A percentile compares a stretch with the other conserved stretches of the same genome.
Conservation (phyloP, 192 early-diverging fungal genomes). For the Coemansia sp. region DNA sequence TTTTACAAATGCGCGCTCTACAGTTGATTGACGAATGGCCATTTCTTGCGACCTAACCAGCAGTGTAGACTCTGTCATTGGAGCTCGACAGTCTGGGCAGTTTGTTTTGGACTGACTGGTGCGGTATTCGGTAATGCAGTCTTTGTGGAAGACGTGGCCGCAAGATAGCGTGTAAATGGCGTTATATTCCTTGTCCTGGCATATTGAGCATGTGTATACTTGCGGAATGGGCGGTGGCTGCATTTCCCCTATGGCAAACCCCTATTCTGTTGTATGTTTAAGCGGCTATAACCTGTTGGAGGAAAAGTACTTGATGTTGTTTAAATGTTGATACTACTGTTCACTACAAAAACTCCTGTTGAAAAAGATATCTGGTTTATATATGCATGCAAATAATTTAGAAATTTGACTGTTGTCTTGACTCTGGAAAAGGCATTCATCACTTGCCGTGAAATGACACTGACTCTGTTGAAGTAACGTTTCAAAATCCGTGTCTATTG, state of each 20-base stretch:
- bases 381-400: neutral
- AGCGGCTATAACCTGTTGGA: too few species aligned
- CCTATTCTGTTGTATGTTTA: too few species aligned
- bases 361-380: neutral
- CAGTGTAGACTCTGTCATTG: constrained; percentile 8
- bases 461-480: neutral
- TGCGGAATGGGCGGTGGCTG: neutral
- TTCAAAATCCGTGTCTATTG: neutral
- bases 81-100: constrained; percentile 17
- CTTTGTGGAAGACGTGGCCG: constrained; percentile 15
- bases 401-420: neutral
- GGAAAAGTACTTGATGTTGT: too few species aligned
- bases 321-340: too few species aligned
- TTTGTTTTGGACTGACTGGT: neutral
- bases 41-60: neutral
- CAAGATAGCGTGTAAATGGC: constrained; percentile 9
- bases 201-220: constrained; percentile 7
- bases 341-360: too few species aligned
- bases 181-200: constrained; percentile 2
- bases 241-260: neutral
- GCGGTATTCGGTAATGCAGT: constrained; percentile 13
- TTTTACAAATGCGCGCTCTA: neutral
- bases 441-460: neutral
- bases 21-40: neutral
- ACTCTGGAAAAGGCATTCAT: neutral